Base-by-base conservation (phyloP, 805 yeast genomes). In the Lachancea meyersii region DNA sequence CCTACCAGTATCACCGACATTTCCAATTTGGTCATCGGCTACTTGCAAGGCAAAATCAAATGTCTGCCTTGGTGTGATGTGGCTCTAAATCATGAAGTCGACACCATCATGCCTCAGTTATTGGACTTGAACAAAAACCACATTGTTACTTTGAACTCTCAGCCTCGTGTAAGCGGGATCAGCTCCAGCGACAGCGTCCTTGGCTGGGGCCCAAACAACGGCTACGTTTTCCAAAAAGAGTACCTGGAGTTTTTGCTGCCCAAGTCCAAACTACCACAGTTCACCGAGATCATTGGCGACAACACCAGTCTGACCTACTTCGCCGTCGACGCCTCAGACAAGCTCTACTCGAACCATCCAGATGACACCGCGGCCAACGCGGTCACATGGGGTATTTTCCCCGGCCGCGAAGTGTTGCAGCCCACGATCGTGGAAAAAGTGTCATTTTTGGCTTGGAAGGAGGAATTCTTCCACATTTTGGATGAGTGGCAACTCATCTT, bases 361-460 rank as follows among this genome's bases (percentile, higher is more conserved):
- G 80, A 76, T 35, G 86, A 80, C 45, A 58, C 69, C 28, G 83
- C 79, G 48, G 88, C 94, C 49, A 89, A 86, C 58, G 96, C 97
- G 7, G 97, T 91, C 44, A 91, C 97, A 16, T 91, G 97, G 97
- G 97, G 97, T 49, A 87, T 89, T 43, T 88, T 86, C 78, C 97
- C 97, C 21, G 96, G 96, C 30, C 83, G 82, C 58, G 97, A 91
- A 67, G 84, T 91, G 41, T 73, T 86, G 49, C 97, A 91, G 68
- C 97, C 97, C 40, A 91, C 97, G 0, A 87, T 91, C 60, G 97
- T 91, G 17, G 97, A 91, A 62, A 82, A 80, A 57, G 79, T 81
- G 30, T 86, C 96, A 2, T 91, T 91, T 65, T 69, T 89, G 54
- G 97, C 97, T 11, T 91, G 97, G 97, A 89, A 87, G 62, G 96